Evolutionary conservation across 768 basidiomycete species (phyloP), one percentile per base, ranked within the genome.

Genomic region (Sporobolomyces phaffii): DNA sequence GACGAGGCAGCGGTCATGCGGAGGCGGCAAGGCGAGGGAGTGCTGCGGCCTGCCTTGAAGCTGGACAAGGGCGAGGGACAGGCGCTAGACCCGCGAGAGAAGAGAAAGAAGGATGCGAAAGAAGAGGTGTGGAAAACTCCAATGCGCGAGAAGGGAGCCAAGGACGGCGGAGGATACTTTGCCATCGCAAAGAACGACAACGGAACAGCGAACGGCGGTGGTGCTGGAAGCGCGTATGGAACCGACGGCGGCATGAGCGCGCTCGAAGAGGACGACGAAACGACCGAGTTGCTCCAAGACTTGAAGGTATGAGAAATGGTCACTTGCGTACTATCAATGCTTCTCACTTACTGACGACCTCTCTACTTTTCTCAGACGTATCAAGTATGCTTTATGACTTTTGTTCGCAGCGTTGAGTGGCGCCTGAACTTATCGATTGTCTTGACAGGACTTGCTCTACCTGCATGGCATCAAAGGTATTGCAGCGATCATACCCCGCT

Each of bases 391-490:
- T 33, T 4, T 29, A 14, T 10, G 17, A 14, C 26, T 29, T 11
- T 26, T 18, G 41, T n/a, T 20, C 20, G 29, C 22, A n/a, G n/a
- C n/a, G n/a, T n/a, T n/a, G n/a, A n/a, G n/a, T n/a, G n/a, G n/a
- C n/a, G n/a, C n/a, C n/a, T n/a, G n/a, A n/a, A n/a, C n/a, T n/a
- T n/a, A n/a, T n/a, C n/a, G n/a, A n/a, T n/a, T n/a, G n/a, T 26
- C 22, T 56, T 58, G 90, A 90, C 89, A 91, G 80, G 85, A 89
- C 75, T 80, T 83, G 54, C 82, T 93, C 24, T 79, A 82, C 34
- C 77, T 77, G 33, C 84, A 83, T 79, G 84, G 87, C 20, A 82
- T 93, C 76, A 92, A 89, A 38, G 69, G 68, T 52, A 7, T n/a
- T n/a, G n/a, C n/a, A n/a, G n/a, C n/a, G n/a, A n/a, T n/a, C n/a